Evolutionary conservation across 1,284 basidiomycete genomes (phyloP), one percentile per base, ranked within the genome.

Genomic region (Ceratobasidium theobromae): DNA sequence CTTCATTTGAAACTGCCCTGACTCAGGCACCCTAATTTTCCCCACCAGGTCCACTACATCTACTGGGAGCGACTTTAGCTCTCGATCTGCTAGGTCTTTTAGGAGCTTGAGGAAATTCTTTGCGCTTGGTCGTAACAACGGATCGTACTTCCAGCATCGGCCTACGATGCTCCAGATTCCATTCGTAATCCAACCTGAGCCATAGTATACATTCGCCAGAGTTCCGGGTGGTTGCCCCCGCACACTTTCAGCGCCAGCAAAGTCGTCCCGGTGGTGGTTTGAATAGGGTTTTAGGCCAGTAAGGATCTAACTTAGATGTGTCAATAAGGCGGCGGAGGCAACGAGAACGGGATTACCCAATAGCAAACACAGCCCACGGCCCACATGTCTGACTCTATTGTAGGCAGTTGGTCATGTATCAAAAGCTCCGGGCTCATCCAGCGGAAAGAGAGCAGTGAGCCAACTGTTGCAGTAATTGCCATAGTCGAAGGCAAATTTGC

Each of bases 401-500:
- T 45, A 33, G 62, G 62, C 5, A 33, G 43, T 18, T 21, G 18
- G 16, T 54, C 38, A 11, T 53, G 21, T 4, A 46, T 30, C 1
- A 65, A 41, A n/a, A 65, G 40, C 18, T 65, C 62, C 2, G 62
- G 62, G 14, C 62, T 65, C 51, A 65, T 65, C 62, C 62, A 65
- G 3, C 62, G 48, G 27, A 53, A 65, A 12, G 62, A 41, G 6
- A 65, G 38, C 14, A 65, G 41, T 1, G 51, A 21, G 1, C 62
- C 62, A 14, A 43, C 14, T 3, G 60, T 45, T 3, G 49, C 30
- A 14, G 48, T 53, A 1, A 64, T 18, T 1, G 48, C 23, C 4
- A 38, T 40, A 2, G 48, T 30, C 3, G 41, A n/a, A n/a, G 51
- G 62, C 6, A 65, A 23, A 1, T 51, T 41, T 9, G 51, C 51